Conservation (phyloP, 1,284 basidiomycete genomes). For the Irpex sp. region DNA sequence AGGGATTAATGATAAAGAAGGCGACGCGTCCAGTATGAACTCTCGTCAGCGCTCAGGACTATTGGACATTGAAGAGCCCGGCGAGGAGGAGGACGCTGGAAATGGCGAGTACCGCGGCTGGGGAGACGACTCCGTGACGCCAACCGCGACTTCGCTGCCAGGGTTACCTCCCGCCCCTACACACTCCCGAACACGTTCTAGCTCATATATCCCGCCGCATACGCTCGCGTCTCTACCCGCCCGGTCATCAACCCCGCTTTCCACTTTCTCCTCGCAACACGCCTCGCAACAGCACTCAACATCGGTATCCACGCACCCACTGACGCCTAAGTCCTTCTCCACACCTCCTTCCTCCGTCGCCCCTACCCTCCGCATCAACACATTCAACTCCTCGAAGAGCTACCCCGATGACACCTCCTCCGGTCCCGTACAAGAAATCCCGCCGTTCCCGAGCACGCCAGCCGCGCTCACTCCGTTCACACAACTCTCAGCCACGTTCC, state of each 20-base stretch:
- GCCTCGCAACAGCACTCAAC: no score
- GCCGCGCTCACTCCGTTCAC: slow-evolving; percentile 44
- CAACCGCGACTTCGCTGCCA: background rate
- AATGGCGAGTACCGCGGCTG: slow-evolving; percentile 12
- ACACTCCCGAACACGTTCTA: slow-evolving; percentile 14
- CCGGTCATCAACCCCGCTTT: background rate
- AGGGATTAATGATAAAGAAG: slow-evolving; percentile 40
- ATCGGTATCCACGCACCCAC: background rate
- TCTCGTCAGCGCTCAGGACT: slow-evolving; percentile 3
- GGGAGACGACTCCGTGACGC: slow-evolving; percentile 2
- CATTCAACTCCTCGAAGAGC: background rate
- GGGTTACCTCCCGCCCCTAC: slow-evolving; percentile 7
- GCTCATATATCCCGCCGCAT: slow-evolving; percentile 9
- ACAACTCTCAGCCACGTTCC: slow-evolving; percentile 45
- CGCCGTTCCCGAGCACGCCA: slow-evolving; percentile 54
- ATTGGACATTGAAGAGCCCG: slow-evolving; percentile 6
- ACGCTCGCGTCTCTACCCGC: background rate
- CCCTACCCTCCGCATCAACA: slow-evolving; percentile 12
- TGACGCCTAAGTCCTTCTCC: slow-evolving; percentile 3
- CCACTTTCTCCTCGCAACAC: background rate
- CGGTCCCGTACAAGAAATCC: slow-evolving; percentile 33
- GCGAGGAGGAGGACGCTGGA: slow-evolving; percentile 15
- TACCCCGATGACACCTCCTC: background rate
- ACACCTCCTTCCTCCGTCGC: slow-evolving; percentile 1
- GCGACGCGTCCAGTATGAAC: slow-evolving; percentile 5